Percentiles rank a stretch among this genome's conserved stretches.
Conservation (phyloP, 345 rosid species). For the Eucalyptus polybractea region DNA sequence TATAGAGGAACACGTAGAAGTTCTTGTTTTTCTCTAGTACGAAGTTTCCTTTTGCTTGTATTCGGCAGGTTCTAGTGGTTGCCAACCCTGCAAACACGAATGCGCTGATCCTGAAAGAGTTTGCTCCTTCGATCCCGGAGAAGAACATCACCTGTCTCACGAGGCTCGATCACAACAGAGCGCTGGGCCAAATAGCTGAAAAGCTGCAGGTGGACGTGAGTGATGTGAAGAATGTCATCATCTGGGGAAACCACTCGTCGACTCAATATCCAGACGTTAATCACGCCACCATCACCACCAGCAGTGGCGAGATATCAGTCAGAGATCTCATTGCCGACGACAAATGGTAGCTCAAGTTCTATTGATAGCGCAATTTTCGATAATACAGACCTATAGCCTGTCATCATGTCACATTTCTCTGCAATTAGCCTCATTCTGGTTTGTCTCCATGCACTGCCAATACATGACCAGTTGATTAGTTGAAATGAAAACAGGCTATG, state of each 20-base stretch:
- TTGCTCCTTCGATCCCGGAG: conserved; percentile 67
- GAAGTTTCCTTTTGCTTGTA: not conserved
- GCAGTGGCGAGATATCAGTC: conserved; percentile 3
- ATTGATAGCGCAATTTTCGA: not conserved
- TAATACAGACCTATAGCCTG: not conserved
- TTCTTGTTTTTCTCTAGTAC: not conserved
- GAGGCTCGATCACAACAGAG: conserved; percentile 79
- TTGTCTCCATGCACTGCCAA: not conserved
- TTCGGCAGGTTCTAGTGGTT: conserved; percentile 43
- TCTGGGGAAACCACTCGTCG: conserved; percentile 91
- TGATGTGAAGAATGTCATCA: conserved; percentile 57
- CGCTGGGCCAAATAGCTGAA: conserved; percentile 59
- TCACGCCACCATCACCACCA: conserved; percentile 43
- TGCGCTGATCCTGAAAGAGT: conserved; percentile 69
- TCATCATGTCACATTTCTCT: not conserved
- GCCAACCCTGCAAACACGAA: conserved; percentile 93
- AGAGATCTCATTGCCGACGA: conserved; percentile 41
- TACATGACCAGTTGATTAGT: not conserved
- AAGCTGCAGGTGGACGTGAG: conserved; percentile 38
- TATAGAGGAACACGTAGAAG: not conserved
- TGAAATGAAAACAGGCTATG: not conserved
- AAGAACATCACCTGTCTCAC: conserved; percentile 81
- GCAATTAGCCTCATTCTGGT: not conserved
- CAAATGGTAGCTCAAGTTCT: conserved; percentile 22
- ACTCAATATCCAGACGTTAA: conserved; percentile 84